phyloP scores from a whole-genome alignment of 2,329 filamentous ascomycete species.

The Arthroderma sp. region DNA sequence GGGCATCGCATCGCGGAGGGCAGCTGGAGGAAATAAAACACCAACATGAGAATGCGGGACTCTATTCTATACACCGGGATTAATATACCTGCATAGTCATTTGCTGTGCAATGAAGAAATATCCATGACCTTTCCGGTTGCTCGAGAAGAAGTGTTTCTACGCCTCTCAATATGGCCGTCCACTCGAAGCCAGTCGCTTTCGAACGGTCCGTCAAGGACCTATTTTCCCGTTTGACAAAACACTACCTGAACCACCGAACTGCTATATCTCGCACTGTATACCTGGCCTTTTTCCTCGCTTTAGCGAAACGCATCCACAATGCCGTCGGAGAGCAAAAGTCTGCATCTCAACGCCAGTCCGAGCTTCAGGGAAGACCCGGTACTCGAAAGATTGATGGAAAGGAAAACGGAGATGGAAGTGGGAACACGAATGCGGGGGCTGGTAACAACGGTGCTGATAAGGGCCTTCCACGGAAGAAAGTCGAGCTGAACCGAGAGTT shows the following conservation, averaged over 20 bases:
- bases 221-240: constrained; percentile 52
- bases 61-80: too few relatives aligned
- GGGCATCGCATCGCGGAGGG: too few relatives aligned
- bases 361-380: constrained; percentile 43
- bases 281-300: constrained; percentile 66
- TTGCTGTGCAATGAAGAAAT: too few relatives aligned
- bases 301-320: constrained; percentile 77
- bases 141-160: neutral
- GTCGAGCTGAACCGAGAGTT: constrained; percentile 88
- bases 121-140: neutral
- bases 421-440: constrained; percentile 13
- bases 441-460: constrained; percentile 14
- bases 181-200: constrained; percentile 58
- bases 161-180: constrained; percentile 47
- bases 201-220: constrained; percentile 51
- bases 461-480: constrained; percentile 47
- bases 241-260: constrained; percentile 70
- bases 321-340: constrained; percentile 87
- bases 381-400: constrained; percentile 21
- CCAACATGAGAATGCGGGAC: too few relatives aligned
- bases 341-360: constrained; percentile 57
- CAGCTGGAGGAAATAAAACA: too few relatives aligned
- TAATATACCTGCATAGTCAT: too few relatives aligned
- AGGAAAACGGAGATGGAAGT: neutral
- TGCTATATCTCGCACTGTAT: constrained; percentile 69